Percentiles rank a stretch among this genome's conserved stretches.
Conservation (phyloP, 352 stramenopile genomes). For the Globisporangium carolinianum region DNA sequence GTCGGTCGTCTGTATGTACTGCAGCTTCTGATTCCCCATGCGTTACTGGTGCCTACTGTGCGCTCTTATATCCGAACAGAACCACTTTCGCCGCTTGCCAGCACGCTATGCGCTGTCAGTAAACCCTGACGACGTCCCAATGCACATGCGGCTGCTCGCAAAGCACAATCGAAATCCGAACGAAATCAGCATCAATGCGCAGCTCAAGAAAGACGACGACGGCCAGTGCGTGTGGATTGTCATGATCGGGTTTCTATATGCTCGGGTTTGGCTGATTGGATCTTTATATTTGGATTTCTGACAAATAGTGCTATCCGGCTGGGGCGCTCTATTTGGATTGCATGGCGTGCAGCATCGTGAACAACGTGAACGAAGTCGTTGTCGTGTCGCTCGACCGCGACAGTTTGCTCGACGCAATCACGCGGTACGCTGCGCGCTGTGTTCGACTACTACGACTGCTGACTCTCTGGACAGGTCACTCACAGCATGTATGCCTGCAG, state of each 20-base stretch:
- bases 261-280: neutral
- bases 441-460: neutral
- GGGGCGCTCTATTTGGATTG: too few species aligned
- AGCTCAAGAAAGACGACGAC: constrained; percentile 84
- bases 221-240: constrained; percentile 44
- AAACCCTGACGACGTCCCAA: constrained; percentile 81
- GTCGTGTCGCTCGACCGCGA: constrained; percentile 74
- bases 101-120: constrained; percentile 79
- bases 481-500: constrained; percentile 9
- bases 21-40: too few species aligned
- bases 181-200: constrained; percentile 75
- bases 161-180: constrained; percentile 77
- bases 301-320: too few species aligned
- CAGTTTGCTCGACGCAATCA: constrained; percentile 78
- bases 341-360: constrained; percentile 37
- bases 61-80: constrained; percentile 15
- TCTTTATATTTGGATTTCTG: neutral
- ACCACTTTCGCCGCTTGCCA: constrained; percentile 72
- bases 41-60: too few species aligned
- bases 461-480: too few species aligned
- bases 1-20: too few species aligned
- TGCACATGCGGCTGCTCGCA: constrained; percentile 81
- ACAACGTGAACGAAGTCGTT: constrained; percentile 77
- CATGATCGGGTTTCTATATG: neutral
- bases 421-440: constrained; percentile 14